Evolutionary conservation across 345 rosid genomes (phyloP).

Genomic region (Populus nigra): DNA sequence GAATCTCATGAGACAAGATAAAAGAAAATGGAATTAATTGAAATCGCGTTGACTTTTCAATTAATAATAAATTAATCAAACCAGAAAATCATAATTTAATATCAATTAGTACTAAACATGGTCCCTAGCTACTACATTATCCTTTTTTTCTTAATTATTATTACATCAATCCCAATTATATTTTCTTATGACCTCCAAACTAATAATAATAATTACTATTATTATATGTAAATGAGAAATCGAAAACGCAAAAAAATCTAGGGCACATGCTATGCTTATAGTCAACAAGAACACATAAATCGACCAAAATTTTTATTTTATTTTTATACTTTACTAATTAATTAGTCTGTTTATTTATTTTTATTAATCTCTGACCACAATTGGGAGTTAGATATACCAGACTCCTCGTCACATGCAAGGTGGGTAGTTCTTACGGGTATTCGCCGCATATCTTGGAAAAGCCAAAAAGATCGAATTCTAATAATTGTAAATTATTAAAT

Average conservation of each 20-base stretch:
- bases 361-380: background rate
- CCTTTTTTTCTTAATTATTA: too few species aligned
- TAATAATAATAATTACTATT: too few species aligned
- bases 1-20: background rate
- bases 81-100: background rate
- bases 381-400: slow-evolving; percentile 14
- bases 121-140: too few species aligned
- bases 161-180: too few species aligned
- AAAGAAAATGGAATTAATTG: background rate
- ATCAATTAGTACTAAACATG: too few species aligned
- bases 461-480: slow-evolving; percentile 7
- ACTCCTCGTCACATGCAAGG: slow-evolving; percentile 57
- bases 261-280: slow-evolving; percentile 29
- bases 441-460: slow-evolving; percentile 48
- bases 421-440: slow-evolving; percentile 56
- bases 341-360: background rate
- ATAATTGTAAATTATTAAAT: background rate
- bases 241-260: slow-evolving; percentile 7
- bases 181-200: too few species aligned
- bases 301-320: slow-evolving; percentile 36
- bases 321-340: background rate
- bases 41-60: slow-evolving; percentile 27
- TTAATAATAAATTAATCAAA: background rate
- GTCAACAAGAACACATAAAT: slow-evolving; percentile 24
- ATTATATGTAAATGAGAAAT: too few species aligned